These are phyloP conservation scores for Balansia obtecta DNA, from an alignment of 2,329 filamentous ascomycete genomes.

Conservation along the genomic window DNA sequence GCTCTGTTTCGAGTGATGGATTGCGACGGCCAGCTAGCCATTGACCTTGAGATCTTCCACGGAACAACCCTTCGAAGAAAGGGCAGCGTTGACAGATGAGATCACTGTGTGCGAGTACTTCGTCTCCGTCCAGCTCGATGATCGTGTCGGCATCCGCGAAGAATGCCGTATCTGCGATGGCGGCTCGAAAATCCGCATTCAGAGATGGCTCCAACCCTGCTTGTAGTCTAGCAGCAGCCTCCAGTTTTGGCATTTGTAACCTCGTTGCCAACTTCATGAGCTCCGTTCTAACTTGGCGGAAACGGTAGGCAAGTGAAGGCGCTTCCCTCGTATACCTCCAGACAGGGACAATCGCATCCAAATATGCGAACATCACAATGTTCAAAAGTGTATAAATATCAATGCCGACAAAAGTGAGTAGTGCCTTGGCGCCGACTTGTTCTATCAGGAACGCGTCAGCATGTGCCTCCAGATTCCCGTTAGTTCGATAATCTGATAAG, in stretches of 20 bases:
- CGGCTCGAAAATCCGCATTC: constrained; percentile 56
- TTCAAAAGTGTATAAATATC: constrained; percentile 74
- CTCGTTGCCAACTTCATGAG: constrained; percentile 74
- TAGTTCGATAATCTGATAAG: constrained; percentile 41
- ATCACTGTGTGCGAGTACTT: constrained; percentile 61
- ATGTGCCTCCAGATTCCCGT: constrained; percentile 8
- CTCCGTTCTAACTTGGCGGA: constrained; percentile 69
- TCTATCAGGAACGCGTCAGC: constrained; percentile 20
- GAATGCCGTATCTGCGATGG: constrained; percentile 55
- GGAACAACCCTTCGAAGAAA: constrained; percentile 84
- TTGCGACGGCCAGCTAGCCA: constrained; percentile 69
- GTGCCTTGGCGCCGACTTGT: constrained; percentile 32
- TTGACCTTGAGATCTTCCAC: constrained; percentile 71
- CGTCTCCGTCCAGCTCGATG: constrained; percentile 65
- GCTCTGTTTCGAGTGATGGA: constrained; percentile 20
- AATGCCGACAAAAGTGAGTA: constrained; percentile 53
- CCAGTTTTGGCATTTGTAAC: constrained; percentile 58
- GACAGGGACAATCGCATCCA: constrained; percentile 66
- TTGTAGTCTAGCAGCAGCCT: constrained; percentile 68
- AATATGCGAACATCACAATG: constrained; percentile 67
- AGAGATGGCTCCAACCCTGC: constrained; percentile 50
- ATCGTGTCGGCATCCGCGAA: constrained; percentile 71
- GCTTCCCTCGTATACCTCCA: constrained; percentile 70
- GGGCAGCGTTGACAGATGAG: constrained; percentile 75
- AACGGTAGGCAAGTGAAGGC: constrained; percentile 54